Conservation (phyloP, 768 basidiomycete genomes). For the Kwoniella europaea region DNA sequence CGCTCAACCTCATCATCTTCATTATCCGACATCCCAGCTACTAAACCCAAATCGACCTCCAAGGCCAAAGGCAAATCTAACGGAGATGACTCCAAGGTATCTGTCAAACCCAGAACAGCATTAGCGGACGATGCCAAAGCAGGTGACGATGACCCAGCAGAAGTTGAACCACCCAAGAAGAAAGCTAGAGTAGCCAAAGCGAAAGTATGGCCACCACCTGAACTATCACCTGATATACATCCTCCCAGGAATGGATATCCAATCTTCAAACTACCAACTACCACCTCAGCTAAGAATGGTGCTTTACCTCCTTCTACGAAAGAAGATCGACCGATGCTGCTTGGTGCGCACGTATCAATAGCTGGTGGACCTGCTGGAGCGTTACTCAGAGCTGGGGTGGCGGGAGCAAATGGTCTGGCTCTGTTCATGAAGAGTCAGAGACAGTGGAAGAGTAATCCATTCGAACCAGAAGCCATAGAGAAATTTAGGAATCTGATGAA, state of each 20-base stretch:
- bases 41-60: constrained; percentile 9
- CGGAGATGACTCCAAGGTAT: constrained; percentile 13
- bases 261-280: constrained; percentile 28
- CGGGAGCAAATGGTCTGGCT: constrained; percentile 81
- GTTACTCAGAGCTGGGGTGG: constrained; percentile 70
- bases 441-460: constrained; percentile 73
- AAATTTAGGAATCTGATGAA: constrained; percentile 69
- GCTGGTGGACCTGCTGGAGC: constrained; percentile 79
- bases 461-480: constrained; percentile 64
- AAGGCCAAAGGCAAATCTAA: constrained; percentile 4
- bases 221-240: constrained; percentile 41
- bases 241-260: constrained; percentile 43
- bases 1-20: constrained; percentile 24
- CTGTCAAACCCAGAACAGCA: constrained; percentile 13
- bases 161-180: constrained; percentile 29
- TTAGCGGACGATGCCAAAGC: constrained; percentile 11
- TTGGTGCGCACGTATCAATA: constrained; percentile 83
- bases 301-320: constrained; percentile 17
- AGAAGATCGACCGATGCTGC: constrained; percentile 30
- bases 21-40: constrained; percentile 11
- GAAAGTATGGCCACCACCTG: constrained; percentile 46
- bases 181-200: constrained; percentile 36
- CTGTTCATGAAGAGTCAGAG: constrained; percentile 83
- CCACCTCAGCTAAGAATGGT: constrained; percentile 25
- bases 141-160: constrained; percentile 11